These are phyloP conservation scores for Oryza rufipogon DNA, from an alignment of 176 grass and related monocot species.

Conservation along the genomic window DNA sequence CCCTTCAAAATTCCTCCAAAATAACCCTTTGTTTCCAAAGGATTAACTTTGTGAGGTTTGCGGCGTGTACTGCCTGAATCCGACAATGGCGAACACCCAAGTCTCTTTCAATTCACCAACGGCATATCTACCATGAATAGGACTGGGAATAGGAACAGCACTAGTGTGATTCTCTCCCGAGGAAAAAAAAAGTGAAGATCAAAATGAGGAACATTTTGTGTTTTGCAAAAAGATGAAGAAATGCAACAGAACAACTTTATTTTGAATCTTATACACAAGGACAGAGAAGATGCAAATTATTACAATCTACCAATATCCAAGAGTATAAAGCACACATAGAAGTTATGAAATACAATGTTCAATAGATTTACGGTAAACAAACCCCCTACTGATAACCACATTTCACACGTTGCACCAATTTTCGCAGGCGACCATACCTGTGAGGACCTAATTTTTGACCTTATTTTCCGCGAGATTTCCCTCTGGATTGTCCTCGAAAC, in stretches of 20 bases:
- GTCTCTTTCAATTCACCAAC: background rate
- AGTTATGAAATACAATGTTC: background rate
- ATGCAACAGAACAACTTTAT: background rate
- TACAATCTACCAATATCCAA: background rate
- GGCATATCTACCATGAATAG: background rate
- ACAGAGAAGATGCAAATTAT: background rate
- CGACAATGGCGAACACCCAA: background rate
- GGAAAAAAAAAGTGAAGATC: too few relatives aligned
- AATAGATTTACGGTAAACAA: background rate
- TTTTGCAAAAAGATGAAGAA: background rate
- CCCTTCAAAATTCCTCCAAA: too few relatives aligned
- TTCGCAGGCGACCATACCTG: too few relatives aligned
- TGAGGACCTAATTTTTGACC: background rate
- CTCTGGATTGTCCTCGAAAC: conserved; percentile 39
- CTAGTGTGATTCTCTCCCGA: background rate
- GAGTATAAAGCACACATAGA: background rate
- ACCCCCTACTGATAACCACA: background rate
- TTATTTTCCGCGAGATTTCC: background rate
- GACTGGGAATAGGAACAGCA: background rate
- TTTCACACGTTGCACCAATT: too few relatives aligned
- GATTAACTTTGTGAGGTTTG: too few relatives aligned
- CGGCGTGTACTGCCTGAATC: background rate
- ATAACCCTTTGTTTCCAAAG: too few relatives aligned
- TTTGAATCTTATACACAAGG: background rate
- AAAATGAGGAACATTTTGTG: background rate